These are phyloP conservation scores for Xylaria cubensis DNA, from an alignment of 495 filamentous ascomycete genomes.

Conservation along the genomic window DNA sequence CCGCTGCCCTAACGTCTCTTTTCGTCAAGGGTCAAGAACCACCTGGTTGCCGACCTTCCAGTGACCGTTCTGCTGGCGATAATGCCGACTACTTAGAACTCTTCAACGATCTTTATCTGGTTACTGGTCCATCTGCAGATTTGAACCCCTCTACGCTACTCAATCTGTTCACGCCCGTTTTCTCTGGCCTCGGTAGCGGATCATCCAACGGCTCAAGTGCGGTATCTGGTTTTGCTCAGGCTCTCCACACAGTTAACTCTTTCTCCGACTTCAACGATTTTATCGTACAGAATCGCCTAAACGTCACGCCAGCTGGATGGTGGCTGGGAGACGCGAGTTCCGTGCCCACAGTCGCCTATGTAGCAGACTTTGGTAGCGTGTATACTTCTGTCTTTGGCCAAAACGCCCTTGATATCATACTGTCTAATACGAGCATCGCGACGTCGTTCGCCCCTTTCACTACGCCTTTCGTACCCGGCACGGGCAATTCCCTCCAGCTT, in stretches of 20 bases:
- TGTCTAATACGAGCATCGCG: conserved; percentile 70
- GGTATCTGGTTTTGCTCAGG: conserved; percentile 39
- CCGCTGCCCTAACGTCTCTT: conserved; percentile 75
- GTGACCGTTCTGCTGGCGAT: conserved; percentile 32
- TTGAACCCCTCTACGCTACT: conserved; percentile 51
- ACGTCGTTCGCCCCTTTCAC: conserved; percentile 74
- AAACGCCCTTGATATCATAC: conserved; percentile 70
- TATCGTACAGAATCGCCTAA: conserved; percentile 63
- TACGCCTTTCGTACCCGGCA: conserved; percentile 65
- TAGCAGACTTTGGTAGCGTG: conserved; percentile 43
- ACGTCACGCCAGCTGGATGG: conserved; percentile 76
- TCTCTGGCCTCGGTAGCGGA: conserved; percentile 29
- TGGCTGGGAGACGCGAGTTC: conserved; percentile 67
- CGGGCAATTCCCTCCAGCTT: conserved; percentile 77
- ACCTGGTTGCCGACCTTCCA: conserved; percentile 63
- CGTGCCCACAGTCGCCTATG: conserved; percentile 67
- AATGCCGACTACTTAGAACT: conserved; percentile 34
- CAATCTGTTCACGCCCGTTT: conserved; percentile 53
- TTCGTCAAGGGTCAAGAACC: conserved; percentile 66
- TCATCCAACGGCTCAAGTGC: conserved; percentile 16
- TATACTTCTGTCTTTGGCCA: conserved; percentile 69
- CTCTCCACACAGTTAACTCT: conserved; percentile 66
- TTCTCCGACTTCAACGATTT: conserved; percentile 71
- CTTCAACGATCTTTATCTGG: conserved; percentile 54
- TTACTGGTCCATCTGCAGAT: conserved; percentile 65